These are phyloP conservation scores for Cylindrotheca closterium DNA, from an alignment of 108 stramenopile species.

Conservation along the genomic window DNA sequence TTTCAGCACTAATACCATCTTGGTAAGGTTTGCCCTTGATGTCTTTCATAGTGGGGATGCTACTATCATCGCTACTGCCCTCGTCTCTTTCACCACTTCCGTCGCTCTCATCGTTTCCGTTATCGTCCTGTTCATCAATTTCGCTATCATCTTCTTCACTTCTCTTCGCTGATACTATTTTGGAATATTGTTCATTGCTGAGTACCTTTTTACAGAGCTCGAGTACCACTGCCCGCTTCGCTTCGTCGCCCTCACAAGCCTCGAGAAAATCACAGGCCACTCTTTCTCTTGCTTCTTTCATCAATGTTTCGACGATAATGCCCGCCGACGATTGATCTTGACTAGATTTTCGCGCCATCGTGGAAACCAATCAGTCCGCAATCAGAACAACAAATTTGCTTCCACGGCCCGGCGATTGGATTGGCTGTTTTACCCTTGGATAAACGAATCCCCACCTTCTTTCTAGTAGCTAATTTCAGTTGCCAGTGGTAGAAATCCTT, in stretches of 20 bases:
- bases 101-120: conserved; percentile 1
- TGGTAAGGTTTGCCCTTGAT: conserved; percentile 26
- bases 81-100: neutral
- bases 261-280: conserved; percentile 4
- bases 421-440: too few species aligned
- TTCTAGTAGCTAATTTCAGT: too few species aligned
- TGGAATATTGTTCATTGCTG: neutral
- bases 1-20: conserved; percentile 16
- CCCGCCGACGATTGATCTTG: neutral
- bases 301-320: neutral
- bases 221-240: conserved; percentile 1
- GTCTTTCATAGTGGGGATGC: conserved; percentile 3
- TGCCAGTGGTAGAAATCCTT: too few species aligned
- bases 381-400: too few species aligned
- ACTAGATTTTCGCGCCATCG: too few species aligned
- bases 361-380: too few species aligned
- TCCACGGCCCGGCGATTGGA: too few species aligned
- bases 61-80: conserved; percentile 7
- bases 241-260: conserved; percentile 4
- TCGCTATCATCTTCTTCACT: conserved; percentile 3
- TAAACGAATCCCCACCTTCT: too few species aligned
- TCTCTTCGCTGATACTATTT: neutral
- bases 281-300: neutral
- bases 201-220: conserved; percentile 5
- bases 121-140: neutral